Conservation (phyloP, 2,329 filamentous ascomycete species). For the Exserohilum rostratum region DNA sequence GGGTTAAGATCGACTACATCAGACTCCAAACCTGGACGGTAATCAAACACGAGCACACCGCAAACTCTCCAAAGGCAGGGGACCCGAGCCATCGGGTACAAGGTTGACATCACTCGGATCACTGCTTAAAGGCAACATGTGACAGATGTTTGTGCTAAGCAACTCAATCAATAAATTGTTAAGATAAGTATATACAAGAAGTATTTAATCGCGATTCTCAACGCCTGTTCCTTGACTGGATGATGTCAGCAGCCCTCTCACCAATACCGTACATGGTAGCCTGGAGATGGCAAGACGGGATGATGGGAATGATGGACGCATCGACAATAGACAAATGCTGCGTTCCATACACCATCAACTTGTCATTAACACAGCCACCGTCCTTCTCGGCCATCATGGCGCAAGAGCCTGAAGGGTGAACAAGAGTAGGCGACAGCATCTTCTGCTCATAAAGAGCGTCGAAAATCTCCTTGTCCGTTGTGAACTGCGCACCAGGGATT, state of each 20-base stretch:
- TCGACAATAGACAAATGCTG: slow-evolving; percentile 36
- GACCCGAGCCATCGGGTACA: too few relatives aligned
- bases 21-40: too few relatives aligned
- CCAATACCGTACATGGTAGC: slow-evolving; percentile 42
- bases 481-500: slow-evolving; percentile 30
- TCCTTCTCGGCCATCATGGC: slow-evolving; percentile 35
- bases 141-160: too few relatives aligned
- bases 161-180: not conserved
- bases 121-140: not conserved
- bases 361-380: slow-evolving; percentile 37
- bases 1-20: too few relatives aligned
- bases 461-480: slow-evolving; percentile 31
- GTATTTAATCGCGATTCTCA: not conserved
- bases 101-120: not conserved
- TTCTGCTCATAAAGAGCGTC: slow-evolving; percentile 23
- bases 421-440: slow-evolving; percentile 33
- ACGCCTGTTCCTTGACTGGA: slow-evolving; percentile 28
- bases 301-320: slow-evolving; percentile 41
- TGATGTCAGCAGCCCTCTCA: slow-evolving; percentile 45
- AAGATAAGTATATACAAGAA: slow-evolving; percentile 10
- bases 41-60: too few relatives aligned
- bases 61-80: too few relatives aligned
- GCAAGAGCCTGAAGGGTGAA: slow-evolving; percentile 40
- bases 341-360: slow-evolving; percentile 39
- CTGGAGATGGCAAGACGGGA: slow-evolving; percentile 38